These are phyloP conservation scores for Bipolaris cookei DNA, from an alignment of 2,329 filamentous ascomycete species.

Conservation along the genomic window DNA sequence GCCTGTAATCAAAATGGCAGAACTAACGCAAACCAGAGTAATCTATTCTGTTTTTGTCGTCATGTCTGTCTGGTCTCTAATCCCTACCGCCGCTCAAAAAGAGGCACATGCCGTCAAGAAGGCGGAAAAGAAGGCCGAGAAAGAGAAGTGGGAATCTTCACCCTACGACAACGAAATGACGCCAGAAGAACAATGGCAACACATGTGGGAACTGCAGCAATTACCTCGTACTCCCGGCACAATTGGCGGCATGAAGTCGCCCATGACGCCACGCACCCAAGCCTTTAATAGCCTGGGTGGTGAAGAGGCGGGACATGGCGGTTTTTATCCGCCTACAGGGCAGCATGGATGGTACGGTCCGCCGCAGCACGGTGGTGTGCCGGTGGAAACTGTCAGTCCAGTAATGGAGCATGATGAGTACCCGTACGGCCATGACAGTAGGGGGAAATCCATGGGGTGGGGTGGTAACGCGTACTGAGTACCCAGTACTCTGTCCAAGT, in stretches of 20 bases:
- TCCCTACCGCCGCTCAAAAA: constrained; percentile 50
- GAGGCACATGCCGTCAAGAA: constrained; percentile 30
- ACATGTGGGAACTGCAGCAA: constrained; percentile 52
- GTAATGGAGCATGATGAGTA: constrained; percentile 32
- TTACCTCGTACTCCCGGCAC: constrained; percentile 46
- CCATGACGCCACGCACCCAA: constrained; percentile 45
- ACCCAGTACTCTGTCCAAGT: not conserved
- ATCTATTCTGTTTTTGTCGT: constrained; percentile 66
- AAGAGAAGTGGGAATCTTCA: constrained; percentile 42
- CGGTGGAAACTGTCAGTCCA: constrained; percentile 26
- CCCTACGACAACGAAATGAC: constrained; percentile 43
- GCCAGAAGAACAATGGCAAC: constrained; percentile 50
- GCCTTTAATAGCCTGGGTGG: constrained; percentile 42
- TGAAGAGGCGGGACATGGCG: constrained; percentile 18
- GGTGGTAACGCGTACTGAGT: constrained; percentile 23
- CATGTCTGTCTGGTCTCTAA: constrained; percentile 63
- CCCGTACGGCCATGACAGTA: constrained; percentile 30
- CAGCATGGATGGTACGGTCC: constrained; percentile 21
- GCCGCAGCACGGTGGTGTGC: constrained; percentile 14
- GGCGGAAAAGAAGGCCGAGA: constrained; percentile 46
- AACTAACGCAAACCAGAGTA: constrained; percentile 50
- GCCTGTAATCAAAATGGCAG: not conserved
- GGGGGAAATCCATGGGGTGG: constrained; percentile 15
- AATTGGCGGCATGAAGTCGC: constrained; percentile 36
- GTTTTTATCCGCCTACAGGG: constrained; percentile 15